Evolutionary conservation across 1,284 basidiomycete species (phyloP).

Genomic region (Ustilago xerochloae): DNA sequence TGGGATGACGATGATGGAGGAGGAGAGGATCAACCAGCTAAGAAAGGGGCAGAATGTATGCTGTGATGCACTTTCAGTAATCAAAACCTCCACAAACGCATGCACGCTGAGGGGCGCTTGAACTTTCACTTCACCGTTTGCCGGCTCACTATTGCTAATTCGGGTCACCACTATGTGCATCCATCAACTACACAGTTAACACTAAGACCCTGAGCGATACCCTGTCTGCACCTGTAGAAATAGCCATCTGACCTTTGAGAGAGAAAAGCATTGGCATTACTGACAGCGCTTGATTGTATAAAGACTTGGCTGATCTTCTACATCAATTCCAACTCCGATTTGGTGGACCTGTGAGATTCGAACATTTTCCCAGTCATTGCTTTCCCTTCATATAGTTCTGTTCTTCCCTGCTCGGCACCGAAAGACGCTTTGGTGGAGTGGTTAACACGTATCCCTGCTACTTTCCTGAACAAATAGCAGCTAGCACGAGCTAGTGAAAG

Average conservation of each 20-base stretch:
- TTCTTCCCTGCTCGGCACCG: neutral
- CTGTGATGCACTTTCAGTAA: neutral
- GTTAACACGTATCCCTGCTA: conserved; percentile 58
- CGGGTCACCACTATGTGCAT: too few species aligned
- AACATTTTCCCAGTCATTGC: too few species aligned
- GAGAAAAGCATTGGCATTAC: too few species aligned
- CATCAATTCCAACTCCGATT: neutral
- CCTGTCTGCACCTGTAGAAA: too few species aligned
- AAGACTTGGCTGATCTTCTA: conserved; percentile 4
- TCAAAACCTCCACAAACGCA: conserved; percentile 4
- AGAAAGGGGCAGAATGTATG: neutral
- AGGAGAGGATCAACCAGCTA: neutral
- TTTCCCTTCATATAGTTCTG: neutral
- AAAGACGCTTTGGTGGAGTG: conserved; percentile 52
- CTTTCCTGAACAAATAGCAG: conserved; percentile 6
- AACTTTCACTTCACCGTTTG: too few species aligned
- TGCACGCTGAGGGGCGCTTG: too few species aligned
- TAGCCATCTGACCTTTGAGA: too few species aligned
- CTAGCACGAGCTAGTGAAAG: conserved; percentile 10
- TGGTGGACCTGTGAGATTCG: neutral
- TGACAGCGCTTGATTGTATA: too few species aligned
- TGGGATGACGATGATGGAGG: neutral
- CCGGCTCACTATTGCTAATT: too few species aligned
- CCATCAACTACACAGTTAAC: too few species aligned
- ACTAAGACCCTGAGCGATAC: too few species aligned